These are phyloP conservation scores for Brassica balearica DNA, from an alignment of 441 rosid genomes.

Conservation along the genomic window DNA sequence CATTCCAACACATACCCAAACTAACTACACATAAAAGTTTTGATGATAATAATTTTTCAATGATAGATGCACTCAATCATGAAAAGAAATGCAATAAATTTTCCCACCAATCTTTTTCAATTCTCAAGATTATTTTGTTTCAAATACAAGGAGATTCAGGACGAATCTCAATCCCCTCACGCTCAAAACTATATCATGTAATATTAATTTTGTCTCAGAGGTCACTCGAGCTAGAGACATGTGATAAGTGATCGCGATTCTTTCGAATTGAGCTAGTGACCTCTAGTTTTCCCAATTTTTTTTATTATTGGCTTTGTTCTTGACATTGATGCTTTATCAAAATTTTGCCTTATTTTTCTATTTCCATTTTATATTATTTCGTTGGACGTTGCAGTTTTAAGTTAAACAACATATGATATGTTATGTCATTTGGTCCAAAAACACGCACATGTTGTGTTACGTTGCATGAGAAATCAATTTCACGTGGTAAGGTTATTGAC, in stretches of 20 bases:
- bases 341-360: not conserved
- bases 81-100: not conserved
- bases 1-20: not conserved
- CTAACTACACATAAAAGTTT: not conserved
- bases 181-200: not conserved
- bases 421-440: not conserved
- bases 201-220: not conserved
- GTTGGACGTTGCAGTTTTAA: not conserved
- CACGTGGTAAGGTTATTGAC: conserved; percentile 28
- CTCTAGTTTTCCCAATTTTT: not conserved
- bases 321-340: not conserved
- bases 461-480: conserved; percentile 30
- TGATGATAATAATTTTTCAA: not conserved
- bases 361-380: not conserved
- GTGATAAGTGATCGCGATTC: not conserved
- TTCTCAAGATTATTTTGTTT: too few relatives aligned
- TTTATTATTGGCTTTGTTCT: not conserved
- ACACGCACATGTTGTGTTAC: conserved; percentile 3
- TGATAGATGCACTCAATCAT: not conserved
- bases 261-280: not conserved
- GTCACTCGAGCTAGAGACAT: not conserved
- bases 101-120: not conserved
- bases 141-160: not conserved
- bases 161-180: not conserved
- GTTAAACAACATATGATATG: conserved; percentile 16